Conservation (phyloP, 2,329 filamentous ascomycete species). For the Dactylellina sp. region DNA sequence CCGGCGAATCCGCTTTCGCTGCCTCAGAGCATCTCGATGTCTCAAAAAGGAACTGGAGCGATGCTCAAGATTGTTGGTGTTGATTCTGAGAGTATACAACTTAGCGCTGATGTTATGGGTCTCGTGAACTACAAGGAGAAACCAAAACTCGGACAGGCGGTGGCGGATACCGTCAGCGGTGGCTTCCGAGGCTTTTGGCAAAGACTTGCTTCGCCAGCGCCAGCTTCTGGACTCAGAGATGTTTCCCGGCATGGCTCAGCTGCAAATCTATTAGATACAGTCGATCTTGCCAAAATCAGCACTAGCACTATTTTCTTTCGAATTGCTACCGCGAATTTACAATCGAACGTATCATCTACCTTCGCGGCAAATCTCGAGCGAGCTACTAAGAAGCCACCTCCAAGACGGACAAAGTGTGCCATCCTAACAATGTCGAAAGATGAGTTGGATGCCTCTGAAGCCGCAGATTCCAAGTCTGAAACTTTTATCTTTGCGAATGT, state of each 20-base stretch:
- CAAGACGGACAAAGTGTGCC: conserved; percentile 84
- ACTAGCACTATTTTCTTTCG: conserved; percentile 87
- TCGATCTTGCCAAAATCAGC: conserved; percentile 61
- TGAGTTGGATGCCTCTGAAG: conserved; percentile 76
- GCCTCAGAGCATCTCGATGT: conserved; percentile 65
- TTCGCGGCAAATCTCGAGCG: conserved; percentile 90
- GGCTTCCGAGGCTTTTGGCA: conserved; percentile 52
- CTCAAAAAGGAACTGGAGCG: conserved; percentile 64
- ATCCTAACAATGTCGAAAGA: conserved; percentile 93
- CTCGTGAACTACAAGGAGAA: conserved; percentile 64
- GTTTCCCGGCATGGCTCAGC: conserved; percentile 46
- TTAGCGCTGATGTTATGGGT: conserved; percentile 89
- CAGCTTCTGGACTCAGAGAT: conserved; percentile 26
- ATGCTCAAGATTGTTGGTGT: conserved; percentile 88
- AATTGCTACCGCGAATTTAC: conserved; percentile 84
- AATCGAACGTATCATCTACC: conserved; percentile 77
- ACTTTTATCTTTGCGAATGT: conserved; percentile 82
- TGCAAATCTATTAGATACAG: conserved; percentile 30
- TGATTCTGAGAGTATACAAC: conserved; percentile 86
- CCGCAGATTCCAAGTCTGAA: conserved; percentile 68
- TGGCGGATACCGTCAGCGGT: conserved; percentile 50
- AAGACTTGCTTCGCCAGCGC: conserved; percentile 36
- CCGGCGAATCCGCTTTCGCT: conserved; percentile 78
- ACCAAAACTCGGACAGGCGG: conserved; percentile 46
- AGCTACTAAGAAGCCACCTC: conserved; percentile 96